Base-by-base conservation (phyloP, 2,329 filamentous ascomycete genomes). In the Alternaria sp. region DNA sequence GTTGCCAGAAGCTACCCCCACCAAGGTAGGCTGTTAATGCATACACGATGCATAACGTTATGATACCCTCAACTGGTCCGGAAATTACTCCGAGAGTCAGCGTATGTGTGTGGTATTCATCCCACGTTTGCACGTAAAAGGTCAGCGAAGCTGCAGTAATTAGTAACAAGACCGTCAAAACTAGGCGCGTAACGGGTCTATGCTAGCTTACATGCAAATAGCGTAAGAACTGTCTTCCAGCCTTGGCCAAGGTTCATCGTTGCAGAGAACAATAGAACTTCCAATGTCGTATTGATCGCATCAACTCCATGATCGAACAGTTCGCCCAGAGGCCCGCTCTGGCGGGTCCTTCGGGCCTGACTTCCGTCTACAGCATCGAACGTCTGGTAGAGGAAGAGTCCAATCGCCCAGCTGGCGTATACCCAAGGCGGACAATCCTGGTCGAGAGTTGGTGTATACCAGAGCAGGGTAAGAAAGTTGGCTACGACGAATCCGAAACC, bases 121-220 rank as follows among this genome's bases (percentile, higher is more conserved):
- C 95, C 95, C 95, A 99, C 34, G 95, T 98, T 79, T 98, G 95
- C 42, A 98, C 91, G 79, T 98, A 98, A 80, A 99, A 99, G n/a
- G 95, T 97, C 71, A 96, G 84, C 60, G 94, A 88, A 7, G 91
- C 90, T 93, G 62, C 7, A 12, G 7, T 44, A 38, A 36, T 61
- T 44, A 61, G 54, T 42, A 42, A 43, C 9, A 16, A 14, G 24
- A 16, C 9, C 12, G 7, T 26, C 14, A 18, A 28, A 26, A 14
- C 26, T 24, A 46, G 12, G 9, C 5, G 14, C 9, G 34, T 47
- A 18, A 42, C 26, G 34, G 4, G 5, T 16, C 9, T 9, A 12
- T 39, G 20, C 22, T 57, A 38, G 64, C 70, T 69, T 82, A 93
- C 91, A 90, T 69, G 90, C 92, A 81, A 96, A 97, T 16, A 97